A percentile compares a stretch with the other conserved stretches of the same genome.
Evolutionary conservation across 257 asterid genomes (phyloP).

Genomic region (Fraxinus quadrangulata): DNA sequence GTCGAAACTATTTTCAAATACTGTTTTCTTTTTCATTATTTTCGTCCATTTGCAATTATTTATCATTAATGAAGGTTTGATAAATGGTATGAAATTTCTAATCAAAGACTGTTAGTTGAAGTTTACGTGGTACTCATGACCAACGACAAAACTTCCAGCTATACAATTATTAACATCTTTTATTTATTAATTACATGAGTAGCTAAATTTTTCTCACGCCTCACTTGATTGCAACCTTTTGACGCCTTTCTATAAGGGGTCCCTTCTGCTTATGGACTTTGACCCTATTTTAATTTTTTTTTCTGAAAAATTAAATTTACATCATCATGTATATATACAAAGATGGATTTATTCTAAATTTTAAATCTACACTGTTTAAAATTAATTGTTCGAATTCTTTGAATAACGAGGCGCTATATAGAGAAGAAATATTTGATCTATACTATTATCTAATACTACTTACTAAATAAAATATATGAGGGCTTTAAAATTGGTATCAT

Average conservation of each 20-base stretch:
- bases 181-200: background rate
- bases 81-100: background rate
- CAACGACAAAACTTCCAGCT: constrained; percentile 1
- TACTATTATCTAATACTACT: too few species aligned
- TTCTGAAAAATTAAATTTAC: too few species aligned
- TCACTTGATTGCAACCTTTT: background rate
- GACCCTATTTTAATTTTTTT: too few species aligned
- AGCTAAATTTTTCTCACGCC: background rate
- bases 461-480: too few species aligned
- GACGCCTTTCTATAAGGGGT: background rate
- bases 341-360: too few species aligned
- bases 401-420: too few species aligned
- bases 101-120: background rate
- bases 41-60: background rate
- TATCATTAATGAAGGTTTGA: background rate
- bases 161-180: background rate
- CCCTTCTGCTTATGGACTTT: background rate
- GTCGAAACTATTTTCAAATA: background rate
- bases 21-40: background rate
- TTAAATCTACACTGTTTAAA: too few species aligned
- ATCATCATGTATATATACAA: background rate
- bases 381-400: background rate
- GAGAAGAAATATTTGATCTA: too few species aligned
- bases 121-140: background rate
- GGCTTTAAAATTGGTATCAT: too few species aligned